Evolutionary conservation across 1,284 basidiomycete species (phyloP).

Genomic region (Golubevia pallescens): DNA sequence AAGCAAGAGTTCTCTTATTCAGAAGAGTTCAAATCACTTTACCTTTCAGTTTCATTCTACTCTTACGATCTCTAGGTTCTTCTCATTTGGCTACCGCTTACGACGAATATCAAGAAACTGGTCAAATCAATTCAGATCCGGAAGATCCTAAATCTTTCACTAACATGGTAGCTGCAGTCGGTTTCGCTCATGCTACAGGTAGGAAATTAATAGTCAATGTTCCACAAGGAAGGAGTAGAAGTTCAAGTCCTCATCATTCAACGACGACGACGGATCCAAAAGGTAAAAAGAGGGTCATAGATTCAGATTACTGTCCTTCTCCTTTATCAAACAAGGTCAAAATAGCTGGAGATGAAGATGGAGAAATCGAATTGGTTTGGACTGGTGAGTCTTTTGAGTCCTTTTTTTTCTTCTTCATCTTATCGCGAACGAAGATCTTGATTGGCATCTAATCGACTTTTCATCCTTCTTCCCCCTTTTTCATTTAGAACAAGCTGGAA

Average conservation of each 20-base stretch:
- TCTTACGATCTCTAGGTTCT: slow-evolving; percentile 45
- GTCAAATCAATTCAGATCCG: slow-evolving; percentile 18
- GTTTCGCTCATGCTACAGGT: slow-evolving; percentile 46
- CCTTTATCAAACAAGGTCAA: slow-evolving; percentile 16
- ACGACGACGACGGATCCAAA: slow-evolving; percentile 21
- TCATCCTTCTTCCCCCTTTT: background rate
- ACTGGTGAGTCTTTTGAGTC: slow-evolving; percentile 4
- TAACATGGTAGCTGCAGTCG: slow-evolving; percentile 53
- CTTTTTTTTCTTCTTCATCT: background rate
- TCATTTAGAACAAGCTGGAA: background rate
- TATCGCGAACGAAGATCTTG: slow-evolving; percentile 19
- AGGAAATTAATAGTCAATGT: slow-evolving; percentile 31
- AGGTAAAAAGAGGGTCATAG: slow-evolving; percentile 14
- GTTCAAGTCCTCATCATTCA: slow-evolving; percentile 7
- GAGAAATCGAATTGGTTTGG: slow-evolving; percentile 43
- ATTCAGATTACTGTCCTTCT: slow-evolving; percentile 11
- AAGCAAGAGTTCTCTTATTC: slow-evolving; percentile 53
- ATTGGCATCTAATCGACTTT: background rate
- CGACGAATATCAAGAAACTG: slow-evolving; percentile 15
- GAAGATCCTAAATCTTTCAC: slow-evolving; percentile 38
- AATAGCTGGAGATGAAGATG: slow-evolving; percentile 29
- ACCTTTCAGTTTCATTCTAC: slow-evolving; percentile 51
- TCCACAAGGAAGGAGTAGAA: background rate
- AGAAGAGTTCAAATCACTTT: slow-evolving; percentile 56
- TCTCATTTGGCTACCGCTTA: slow-evolving; percentile 46